Evolutionary conservation across 495 filamentous ascomycete genomes (phyloP).

Genomic region (Penicillium crystallinum): DNA sequence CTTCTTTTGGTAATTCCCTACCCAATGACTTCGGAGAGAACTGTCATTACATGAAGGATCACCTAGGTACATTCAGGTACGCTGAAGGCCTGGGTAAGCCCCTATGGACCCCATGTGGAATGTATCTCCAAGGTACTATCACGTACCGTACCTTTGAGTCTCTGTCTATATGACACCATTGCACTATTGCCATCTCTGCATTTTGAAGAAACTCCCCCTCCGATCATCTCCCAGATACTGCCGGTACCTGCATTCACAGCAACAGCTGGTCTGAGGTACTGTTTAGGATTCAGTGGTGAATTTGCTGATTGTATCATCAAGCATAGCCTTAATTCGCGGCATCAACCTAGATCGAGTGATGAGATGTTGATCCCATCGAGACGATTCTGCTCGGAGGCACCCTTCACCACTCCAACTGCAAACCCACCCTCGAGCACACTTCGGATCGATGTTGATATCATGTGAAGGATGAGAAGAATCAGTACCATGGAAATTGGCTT

Average conservation of each 20-base stretch:
- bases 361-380: not conserved
- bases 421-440: not conserved
- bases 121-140: not conserved
- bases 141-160: not conserved
- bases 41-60: not conserved
- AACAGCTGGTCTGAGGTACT: not conserved
- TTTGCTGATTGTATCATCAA: not conserved
- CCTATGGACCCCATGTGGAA: not conserved
- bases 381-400: not conserved
- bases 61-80: too few relatives aligned
- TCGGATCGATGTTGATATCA: not conserved
- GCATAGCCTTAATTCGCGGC: not conserved
- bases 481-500: not conserved
- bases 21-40: conserved; percentile 11
- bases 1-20: conserved; percentile 15
- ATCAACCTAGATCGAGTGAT: not conserved
- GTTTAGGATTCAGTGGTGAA: not conserved
- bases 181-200: not conserved
- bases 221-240: not conserved
- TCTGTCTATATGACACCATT: not conserved
- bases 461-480: not conserved
- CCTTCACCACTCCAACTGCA: not conserved
- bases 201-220: not conserved
- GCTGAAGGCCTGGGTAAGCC: not conserved
- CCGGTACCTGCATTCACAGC: not conserved